A percentile compares a stretch with the other conserved stretches of the same genome.
Conservation (phyloP, 495 filamentous ascomycete genomes). For the Parachaetomium inaequale region DNA sequence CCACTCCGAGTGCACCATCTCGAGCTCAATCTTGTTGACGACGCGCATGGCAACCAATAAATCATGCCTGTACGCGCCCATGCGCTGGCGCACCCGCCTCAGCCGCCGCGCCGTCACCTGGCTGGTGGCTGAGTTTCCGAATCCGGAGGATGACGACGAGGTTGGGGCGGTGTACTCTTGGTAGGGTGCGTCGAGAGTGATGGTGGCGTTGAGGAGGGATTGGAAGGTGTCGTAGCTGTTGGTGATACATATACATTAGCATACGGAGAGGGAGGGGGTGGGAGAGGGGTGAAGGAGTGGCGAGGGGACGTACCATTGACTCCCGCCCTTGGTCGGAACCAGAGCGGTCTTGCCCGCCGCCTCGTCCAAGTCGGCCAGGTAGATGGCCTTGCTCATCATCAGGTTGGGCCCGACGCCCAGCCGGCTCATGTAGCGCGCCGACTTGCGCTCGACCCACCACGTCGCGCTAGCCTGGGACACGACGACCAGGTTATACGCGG, state of each 20-base stretch:
- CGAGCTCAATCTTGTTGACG: constrained; percentile 81
- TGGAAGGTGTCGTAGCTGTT: constrained; percentile 54
- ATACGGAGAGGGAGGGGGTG: background rate
- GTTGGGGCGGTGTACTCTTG: constrained; percentile 24
- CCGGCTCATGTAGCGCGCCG: constrained; percentile 70
- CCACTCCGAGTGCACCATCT: constrained; percentile 82
- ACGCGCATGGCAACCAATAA: constrained; percentile 85
- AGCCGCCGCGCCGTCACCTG: constrained; percentile 63
- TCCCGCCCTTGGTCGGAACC: constrained; percentile 32
- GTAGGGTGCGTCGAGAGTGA: constrained; percentile 50
- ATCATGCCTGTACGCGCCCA: constrained; percentile 86
- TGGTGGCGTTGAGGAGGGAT: constrained; percentile 49
- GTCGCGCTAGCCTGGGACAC: constrained; percentile 61
- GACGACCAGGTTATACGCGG: constrained; percentile 66
- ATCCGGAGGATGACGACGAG: constrained; percentile 17
- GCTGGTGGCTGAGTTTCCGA: constrained; percentile 47
- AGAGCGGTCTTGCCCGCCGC: constrained; percentile 39
- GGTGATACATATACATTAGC: constrained; percentile 11
- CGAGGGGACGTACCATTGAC: constrained; percentile 37
- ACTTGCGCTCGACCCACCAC: constrained; percentile 85
- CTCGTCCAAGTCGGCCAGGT: constrained; percentile 75
- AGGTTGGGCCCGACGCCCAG: constrained; percentile 74
- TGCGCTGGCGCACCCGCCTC: constrained; percentile 69
- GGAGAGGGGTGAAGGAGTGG: background rate
- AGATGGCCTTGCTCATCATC: constrained; percentile 81